Base-by-base conservation (phyloP, 345 rosid species). In the Eucalyptus pumila region DNA sequence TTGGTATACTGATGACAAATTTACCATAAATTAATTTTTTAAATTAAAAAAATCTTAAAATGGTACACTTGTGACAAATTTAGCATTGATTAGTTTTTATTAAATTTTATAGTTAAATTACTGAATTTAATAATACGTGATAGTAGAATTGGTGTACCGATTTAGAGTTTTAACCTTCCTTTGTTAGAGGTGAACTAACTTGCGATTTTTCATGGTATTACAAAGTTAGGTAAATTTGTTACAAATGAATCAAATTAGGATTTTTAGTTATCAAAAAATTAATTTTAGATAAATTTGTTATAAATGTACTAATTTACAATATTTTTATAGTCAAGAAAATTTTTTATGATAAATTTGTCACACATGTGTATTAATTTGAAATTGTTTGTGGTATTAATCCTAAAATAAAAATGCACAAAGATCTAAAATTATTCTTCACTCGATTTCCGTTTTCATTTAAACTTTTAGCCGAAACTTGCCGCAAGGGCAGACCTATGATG, bases 71-170 rank as follows among this genome's bases (percentile, higher is more conserved):
- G 2, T 0, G 0, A 56, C 3, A 56, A 24, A 24, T 56, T 56
- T 56, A 56, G 0, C 1, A 0, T 52, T 52, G 1, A 0, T 52
- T 52, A 52, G 2, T 52, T 24, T 24, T 56, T 1, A 24, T 56
- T 56, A 56, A 24, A 24, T 0, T 56, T 56, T 24, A 52, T 0
- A 52, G 0, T 56, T 0, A 56, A 56, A 56, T 56, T 56, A 10
- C 0, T 0, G 2, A 56, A 3, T 56, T 9, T 0, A 24, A 9
- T 56, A 14, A 56, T 24, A 23, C 0, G 3, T 56, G 1, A 4
- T 9, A n/a, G 0, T 56, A 24, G 27, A 24, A 52, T 52, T 56
- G 0, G 3, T 56, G 0, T 2, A 56, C n/a, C 0, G 6, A 10
- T 56, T 56, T 24, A 56, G 2, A n/a, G n/a, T n/a, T n/a, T n/a